A percentile compares a stretch with the other conserved stretches of the same genome.
phyloP scores from a whole-genome alignment of 768 basidiomycete genomes.

The Lentinula edodes region DNA sequence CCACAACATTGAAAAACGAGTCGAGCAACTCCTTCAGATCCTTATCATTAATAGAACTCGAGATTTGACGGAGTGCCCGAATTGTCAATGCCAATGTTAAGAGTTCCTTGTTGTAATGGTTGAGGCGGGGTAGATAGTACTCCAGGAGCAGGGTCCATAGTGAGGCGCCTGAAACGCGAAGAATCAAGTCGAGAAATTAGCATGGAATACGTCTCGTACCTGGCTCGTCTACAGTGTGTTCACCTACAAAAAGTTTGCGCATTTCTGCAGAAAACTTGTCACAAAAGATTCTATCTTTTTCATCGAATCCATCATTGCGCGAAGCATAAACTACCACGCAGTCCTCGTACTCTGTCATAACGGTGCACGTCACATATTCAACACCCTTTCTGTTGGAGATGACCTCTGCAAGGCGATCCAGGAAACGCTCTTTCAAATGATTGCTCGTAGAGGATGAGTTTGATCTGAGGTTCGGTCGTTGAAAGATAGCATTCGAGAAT shows the following conservation, averaged over 20 bases:
- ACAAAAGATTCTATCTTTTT: background rate
- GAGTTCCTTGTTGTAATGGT: background rate
- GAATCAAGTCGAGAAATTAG: background rate
- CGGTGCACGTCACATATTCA: background rate
- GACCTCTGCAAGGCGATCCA: background rate
- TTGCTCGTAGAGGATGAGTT: background rate
- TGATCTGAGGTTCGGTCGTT: background rate
- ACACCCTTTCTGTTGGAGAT: background rate
- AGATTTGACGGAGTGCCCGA: background rate
- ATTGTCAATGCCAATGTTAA: background rate
- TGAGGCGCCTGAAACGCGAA: background rate
- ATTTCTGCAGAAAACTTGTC: background rate
- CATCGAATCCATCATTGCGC: background rate
- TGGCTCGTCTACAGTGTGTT: background rate
- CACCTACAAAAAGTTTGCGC: background rate
- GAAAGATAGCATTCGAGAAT: background rate
- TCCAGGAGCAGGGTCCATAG: background rate
- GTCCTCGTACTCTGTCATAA: background rate
- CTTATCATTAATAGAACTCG: background rate
- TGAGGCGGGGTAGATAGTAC: background rate
- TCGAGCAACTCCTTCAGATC: background rate
- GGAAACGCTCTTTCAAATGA: background rate
- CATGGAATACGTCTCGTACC: background rate
- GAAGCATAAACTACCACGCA: background rate
- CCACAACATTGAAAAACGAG: background rate